These are phyloP conservation scores for Floccularia luteovirens DNA, from an alignment of 768 basidiomycete genomes.

Conservation along the genomic window DNA sequence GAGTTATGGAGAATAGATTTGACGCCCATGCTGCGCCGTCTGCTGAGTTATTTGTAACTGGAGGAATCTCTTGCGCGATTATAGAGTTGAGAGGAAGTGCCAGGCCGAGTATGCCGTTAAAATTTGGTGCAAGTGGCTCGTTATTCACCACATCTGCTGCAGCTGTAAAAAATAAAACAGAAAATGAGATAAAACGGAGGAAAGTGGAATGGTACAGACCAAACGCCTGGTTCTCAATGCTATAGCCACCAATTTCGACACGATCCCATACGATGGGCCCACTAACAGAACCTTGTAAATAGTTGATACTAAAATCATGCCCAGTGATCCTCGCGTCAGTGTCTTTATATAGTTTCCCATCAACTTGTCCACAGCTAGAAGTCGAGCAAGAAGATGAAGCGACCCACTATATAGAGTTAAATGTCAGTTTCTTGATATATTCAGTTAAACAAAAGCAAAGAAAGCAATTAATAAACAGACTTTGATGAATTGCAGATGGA, in stretches of 20 bases:
- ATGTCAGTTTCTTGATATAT: not conserved
- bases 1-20: slow-evolving; percentile 66
- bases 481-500: too few relatives aligned
- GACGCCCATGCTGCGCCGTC: slow-evolving; percentile 65
- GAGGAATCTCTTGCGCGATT: slow-evolving; percentile 45
- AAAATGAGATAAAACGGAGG: not conserved
- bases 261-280: slow-evolving; percentile 70
- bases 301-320: slow-evolving; percentile 39
- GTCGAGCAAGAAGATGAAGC: slow-evolving; percentile 60
- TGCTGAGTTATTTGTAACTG: slow-evolving; percentile 37
- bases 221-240: slow-evolving; percentile 60
- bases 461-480: too few relatives aligned
- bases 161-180: slow-evolving; percentile 25
- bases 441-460: not conserved
- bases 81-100: slow-evolving; percentile 68
- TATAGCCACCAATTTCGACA: slow-evolving; percentile 56
- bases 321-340: slow-evolving; percentile 34
- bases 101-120: slow-evolving; percentile 67
- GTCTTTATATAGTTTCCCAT: slow-evolving; percentile 50
- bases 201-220: slow-evolving; percentile 29
- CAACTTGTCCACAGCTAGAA: slow-evolving; percentile 36
- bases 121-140: slow-evolving; percentile 52
- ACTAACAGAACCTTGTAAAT: slow-evolving; percentile 48
- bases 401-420: slow-evolving; percentile 50
- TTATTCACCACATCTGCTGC: slow-evolving; percentile 45